Base-by-base conservation (phyloP, 371 early-diverging fungal species). In the Gilbertella persicaria region DNA sequence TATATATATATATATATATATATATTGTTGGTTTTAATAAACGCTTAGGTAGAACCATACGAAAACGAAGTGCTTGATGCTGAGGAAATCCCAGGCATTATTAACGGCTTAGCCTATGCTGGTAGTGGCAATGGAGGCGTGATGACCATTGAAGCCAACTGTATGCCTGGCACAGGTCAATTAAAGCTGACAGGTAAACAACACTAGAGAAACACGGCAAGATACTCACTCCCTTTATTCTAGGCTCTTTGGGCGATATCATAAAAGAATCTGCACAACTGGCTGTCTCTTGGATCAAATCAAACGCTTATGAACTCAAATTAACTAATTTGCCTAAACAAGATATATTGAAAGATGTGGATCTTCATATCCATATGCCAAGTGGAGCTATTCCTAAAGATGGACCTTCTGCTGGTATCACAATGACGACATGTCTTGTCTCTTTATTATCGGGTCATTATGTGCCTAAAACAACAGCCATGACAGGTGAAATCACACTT, bases 401-500 rank as follows among this genome's bases (percentile, higher is more conserved):
- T 61, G 95, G 95, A 0, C 95, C 95, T 8, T 80, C 77, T 0
- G 86, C 86, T 47, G 83, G 75, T 44, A 79, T 92, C 26, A 78
- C 94, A 1, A 82, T 94, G 55, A 84, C 81, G 3, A 83, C 84
- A 6, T 84, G 91, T 5, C 68, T 94, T 14, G 81, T 93, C 0
- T 91, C 92, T 12, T 66, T 91, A 41, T 78, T 91, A 43, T 77
- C 84, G 5, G 79, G 74, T 24, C 62, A 59, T 36, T 56, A 72
- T 12, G 83, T 90, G 0, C 74, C 85, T 2, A 50, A 62, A 5
- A 74, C 74, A 23, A 76, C 75, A 0, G 89, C 88, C 12, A 91
- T 92, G 90, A 93, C 95, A 7, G 95, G 95, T n/a, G 95, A 94
- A 69, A 78, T 94, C 20, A 90, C 92, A 0, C 73, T 93, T 7